Evolutionary conservation across 78 protist genomes (phyloP).

Genomic region (Protostelium mycophagum): DNA sequence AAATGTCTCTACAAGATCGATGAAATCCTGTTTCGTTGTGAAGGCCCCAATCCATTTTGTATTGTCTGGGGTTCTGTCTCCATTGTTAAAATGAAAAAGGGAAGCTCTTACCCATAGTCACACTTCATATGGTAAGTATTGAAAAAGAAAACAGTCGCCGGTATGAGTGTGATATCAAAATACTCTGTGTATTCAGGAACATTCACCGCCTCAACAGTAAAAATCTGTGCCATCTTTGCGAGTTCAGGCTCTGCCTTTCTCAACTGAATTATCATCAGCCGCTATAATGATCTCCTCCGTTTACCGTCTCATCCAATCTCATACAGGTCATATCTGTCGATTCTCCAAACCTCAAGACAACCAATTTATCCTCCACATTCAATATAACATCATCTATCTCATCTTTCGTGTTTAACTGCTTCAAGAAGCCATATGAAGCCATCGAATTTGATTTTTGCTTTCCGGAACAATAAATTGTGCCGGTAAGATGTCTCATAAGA

Average conservation of each 20-base stretch:
- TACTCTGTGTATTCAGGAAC: slow-evolving; percentile 14
- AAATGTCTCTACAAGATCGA: slow-evolving; percentile 15
- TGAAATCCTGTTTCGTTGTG: slow-evolving; percentile 13
- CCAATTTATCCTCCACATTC: background rate
- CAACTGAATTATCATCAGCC: background rate
- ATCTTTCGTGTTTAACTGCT: background rate
- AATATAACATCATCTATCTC: background rate
- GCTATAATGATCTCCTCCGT: background rate
- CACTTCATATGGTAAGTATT: slow-evolving; percentile 23
- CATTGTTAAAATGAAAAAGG: background rate
- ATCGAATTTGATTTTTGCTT: background rate
- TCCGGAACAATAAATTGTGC: background rate
- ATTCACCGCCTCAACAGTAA: background rate
- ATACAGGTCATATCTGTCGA: background rate
- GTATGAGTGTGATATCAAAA: slow-evolving; percentile 20
- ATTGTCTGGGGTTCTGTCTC: slow-evolving; percentile 13
- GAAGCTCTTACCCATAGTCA: slow-evolving; percentile 18
- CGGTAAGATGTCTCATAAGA: background rate
- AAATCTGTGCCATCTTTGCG: slow-evolving; percentile 3
- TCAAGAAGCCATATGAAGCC: background rate
- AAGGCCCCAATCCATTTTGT: slow-evolving; percentile 31
- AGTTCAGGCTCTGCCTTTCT: background rate
- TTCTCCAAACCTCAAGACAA: background rate
- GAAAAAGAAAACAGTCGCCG: slow-evolving; percentile 17
- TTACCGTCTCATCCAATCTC: background rate